A percentile compares a stretch with the other conserved stretches of the same genome.
phyloP scores from a whole-genome alignment of 164 flowering plant species.

The Litsea cubeba region DNA sequence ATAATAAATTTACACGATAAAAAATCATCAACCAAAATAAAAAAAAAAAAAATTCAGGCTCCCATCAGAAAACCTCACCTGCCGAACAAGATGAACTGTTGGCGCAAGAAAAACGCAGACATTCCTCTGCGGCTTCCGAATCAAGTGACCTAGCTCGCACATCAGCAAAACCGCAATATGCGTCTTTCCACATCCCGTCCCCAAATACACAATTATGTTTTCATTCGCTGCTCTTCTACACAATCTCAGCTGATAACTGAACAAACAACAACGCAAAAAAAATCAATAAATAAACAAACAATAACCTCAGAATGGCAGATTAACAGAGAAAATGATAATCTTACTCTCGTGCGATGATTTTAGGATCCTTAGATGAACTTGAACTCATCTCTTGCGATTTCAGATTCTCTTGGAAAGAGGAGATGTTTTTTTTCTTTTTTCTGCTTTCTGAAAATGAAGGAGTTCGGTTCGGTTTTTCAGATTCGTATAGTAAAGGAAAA shows the following conservation, averaged over 20 bases:
- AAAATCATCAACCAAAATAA: background rate
- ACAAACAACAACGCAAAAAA: background rate
- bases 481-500: too few relatives aligned
- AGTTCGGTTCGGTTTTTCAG: too few relatives aligned
- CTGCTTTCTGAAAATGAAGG: too few relatives aligned
- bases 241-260: constrained; percentile 77
- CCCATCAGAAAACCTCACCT: constrained; percentile 36
- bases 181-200: constrained; percentile 95
- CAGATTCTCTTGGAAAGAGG: too few relatives aligned
- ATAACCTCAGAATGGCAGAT: background rate
- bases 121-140: constrained; percentile 54
- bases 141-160: constrained; percentile 62
- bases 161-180: constrained; percentile 87
- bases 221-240: constrained; percentile 74
- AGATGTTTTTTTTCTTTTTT: too few relatives aligned
- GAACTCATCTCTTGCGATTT: too few relatives aligned
- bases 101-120: constrained; percentile 93
- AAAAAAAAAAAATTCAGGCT: background rate
- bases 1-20: too few relatives aligned
- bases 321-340: background rate
- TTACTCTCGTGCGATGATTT: constrained; percentile 31
- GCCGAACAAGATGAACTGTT: constrained; percentile 75
- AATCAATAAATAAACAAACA: background rate
- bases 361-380: constrained; percentile 24
- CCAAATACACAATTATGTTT: constrained; percentile 79